Conservation (phyloP, 2,329 filamentous ascomycete species). For the Myriosclerotinia scirpicola region DNA sequence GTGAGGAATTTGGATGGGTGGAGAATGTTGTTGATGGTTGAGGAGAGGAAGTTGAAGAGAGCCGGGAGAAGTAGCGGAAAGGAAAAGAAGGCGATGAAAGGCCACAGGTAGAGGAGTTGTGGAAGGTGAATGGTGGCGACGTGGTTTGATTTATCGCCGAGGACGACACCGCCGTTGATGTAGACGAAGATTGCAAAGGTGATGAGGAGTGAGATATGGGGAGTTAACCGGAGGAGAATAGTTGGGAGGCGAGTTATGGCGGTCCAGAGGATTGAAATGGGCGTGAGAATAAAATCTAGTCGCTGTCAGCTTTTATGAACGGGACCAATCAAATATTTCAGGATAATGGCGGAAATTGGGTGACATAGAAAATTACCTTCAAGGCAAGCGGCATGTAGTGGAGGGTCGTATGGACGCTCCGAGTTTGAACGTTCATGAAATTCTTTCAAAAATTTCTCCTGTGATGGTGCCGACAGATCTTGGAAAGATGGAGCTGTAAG, state of each 20-base stretch:
- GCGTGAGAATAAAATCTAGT: slow-evolving; percentile 55
- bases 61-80: slow-evolving; percentile 68
- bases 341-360: background rate
- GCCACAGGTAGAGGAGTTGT: slow-evolving; percentile 95
- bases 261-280: slow-evolving; percentile 60
- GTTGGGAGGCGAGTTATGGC: slow-evolving; percentile 54
- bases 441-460: slow-evolving; percentile 49
- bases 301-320: slow-evolving; percentile 30
- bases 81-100: slow-evolving; percentile 87
- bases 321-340: too few relatives aligned
- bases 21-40: slow-evolving; percentile 29
- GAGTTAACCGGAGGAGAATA: slow-evolving; percentile 46
- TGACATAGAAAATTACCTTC: slow-evolving; percentile 47
- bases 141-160: slow-evolving; percentile 95
- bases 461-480: background rate
- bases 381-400: slow-evolving; percentile 43
- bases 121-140: slow-evolving; percentile 83
- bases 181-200: slow-evolving; percentile 73
- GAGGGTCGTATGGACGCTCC: background rate
- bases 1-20: slow-evolving; percentile 39
- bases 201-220: slow-evolving; percentile 61
- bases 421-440: background rate
- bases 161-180: slow-evolving; percentile 89
- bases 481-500: background rate
- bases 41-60: slow-evolving; percentile 45